These are phyloP conservation scores for Neurospora sp. DNA, from an alignment of 495 filamentous ascomycete species.

Conservation along the genomic window DNA sequence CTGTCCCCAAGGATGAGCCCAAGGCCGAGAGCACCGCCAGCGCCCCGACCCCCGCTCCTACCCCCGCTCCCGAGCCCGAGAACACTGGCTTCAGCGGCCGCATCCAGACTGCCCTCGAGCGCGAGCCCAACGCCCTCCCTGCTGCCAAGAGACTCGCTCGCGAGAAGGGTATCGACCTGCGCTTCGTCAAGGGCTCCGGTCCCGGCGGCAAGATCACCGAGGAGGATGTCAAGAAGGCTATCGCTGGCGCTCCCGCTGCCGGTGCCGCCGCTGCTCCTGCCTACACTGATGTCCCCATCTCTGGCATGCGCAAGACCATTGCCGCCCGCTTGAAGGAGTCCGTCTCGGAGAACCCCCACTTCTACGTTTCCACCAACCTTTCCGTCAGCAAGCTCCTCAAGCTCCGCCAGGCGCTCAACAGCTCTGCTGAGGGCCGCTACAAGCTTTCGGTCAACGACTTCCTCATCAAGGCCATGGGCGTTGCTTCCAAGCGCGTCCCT, in stretches of 20 bases:
- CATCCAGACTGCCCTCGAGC: slow-evolving; percentile 74
- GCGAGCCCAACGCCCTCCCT: slow-evolving; percentile 60
- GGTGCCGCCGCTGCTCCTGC: slow-evolving; percentile 40
- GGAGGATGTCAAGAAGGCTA: slow-evolving; percentile 78
- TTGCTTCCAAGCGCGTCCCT: slow-evolving; percentile 86
- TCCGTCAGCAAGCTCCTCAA: slow-evolving; percentile 92
- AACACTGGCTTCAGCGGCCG: slow-evolving; percentile 63
- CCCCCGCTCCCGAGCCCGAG: slow-evolving; percentile 54
- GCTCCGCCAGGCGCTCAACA: slow-evolving; percentile 89
- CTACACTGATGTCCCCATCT: slow-evolving; percentile 78
- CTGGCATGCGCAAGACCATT: slow-evolving; percentile 96
- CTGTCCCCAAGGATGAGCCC: slow-evolving; percentile 47
- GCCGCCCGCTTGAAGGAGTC: slow-evolving; percentile 85
- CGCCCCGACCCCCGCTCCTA: slow-evolving; percentile 48
- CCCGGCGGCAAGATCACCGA: slow-evolving; percentile 81
- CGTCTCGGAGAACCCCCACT: slow-evolving; percentile 88
- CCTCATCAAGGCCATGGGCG: slow-evolving; percentile 88
- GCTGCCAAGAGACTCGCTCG: slow-evolving; percentile 72
- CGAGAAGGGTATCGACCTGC: slow-evolving; percentile 75
- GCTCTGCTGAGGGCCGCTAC: slow-evolving; percentile 79
- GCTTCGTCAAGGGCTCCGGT: slow-evolving; percentile 78
- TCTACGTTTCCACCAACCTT: slow-evolving; percentile 81
- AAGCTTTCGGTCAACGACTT: slow-evolving; percentile 99
- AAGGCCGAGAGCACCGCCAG: slow-evolving; percentile 38
- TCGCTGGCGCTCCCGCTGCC: slow-evolving; percentile 26